phyloP scores from a whole-genome alignment of 140 eudicot genomes.

The Flaveria floridana region DNA sequence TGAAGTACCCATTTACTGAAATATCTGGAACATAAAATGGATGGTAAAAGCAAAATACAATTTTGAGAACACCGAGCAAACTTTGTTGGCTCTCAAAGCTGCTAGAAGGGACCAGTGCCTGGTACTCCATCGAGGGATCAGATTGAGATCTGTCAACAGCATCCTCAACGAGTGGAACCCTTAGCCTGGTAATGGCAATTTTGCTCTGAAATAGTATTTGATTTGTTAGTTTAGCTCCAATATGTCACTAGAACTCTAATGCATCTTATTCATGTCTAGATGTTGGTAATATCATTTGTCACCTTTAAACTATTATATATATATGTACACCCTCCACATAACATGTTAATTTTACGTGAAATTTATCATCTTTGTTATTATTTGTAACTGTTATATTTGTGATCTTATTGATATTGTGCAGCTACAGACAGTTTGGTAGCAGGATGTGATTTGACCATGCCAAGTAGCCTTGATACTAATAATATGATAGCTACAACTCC shows the following conservation, averaged over 20 bases:
- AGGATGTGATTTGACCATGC: conserved; percentile 36
- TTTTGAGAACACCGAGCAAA: conserved; percentile 20
- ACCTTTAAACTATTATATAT: conserved; percentile 5
- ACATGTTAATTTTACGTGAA: conserved; percentile 8
- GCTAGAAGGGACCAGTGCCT: conserved; percentile 32
- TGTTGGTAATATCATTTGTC: conserved; percentile 18
- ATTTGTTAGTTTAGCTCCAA: conserved; percentile 25
- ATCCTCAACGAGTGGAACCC: conserved; percentile 31
- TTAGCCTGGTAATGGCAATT: conserved; percentile 35
- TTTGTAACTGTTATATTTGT: conserved; percentile 19
- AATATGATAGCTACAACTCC: conserved; percentile 37
- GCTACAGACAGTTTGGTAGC: conserved; percentile 36
- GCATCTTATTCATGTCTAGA: conserved; percentile 24
- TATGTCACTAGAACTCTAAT: conserved; percentile 19
- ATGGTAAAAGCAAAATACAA: conserved; percentile 26
- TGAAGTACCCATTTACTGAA: conserved; percentile 13
- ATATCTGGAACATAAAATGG: conserved; percentile 1
- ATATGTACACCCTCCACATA: not conserved
- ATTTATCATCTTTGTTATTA: conserved; percentile 7
- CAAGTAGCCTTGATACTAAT: conserved; percentile 34
- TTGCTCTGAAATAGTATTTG: conserved; percentile 29
- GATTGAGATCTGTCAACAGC: conserved; percentile 31
- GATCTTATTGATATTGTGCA: conserved; percentile 29
- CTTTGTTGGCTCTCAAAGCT: conserved; percentile 26
- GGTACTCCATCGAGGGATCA: conserved; percentile 29